A percentile compares a stretch with the other conserved stretches of the same genome.
Evolutionary conservation across 2,329 filamentous ascomycete genomes (phyloP).

Genomic region (Pseudocercospora crystallina): DNA sequence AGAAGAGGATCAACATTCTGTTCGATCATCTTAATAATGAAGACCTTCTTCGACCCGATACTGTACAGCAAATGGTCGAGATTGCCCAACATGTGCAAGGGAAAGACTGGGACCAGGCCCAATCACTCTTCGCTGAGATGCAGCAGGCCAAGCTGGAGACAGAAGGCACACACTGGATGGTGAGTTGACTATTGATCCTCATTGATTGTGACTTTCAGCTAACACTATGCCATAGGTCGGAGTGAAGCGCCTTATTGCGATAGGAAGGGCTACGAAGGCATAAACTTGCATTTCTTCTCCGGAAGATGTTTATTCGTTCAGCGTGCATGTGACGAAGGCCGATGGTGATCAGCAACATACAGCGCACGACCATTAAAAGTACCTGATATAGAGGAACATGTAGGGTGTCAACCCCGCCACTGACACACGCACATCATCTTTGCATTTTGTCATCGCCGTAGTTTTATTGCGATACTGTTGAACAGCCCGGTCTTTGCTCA

Average conservation of each 20-base stretch:
- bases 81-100: slow-evolving; percentile 46
- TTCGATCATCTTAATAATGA: slow-evolving; percentile 98
- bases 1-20: slow-evolving; percentile 84
- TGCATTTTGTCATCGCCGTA: too few species aligned
- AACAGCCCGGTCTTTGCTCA: too few species aligned
- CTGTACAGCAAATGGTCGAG: slow-evolving; percentile 64
- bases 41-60: slow-evolving; percentile 80
- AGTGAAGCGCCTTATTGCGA: slow-evolving; percentile 41
- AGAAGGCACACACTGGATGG: slow-evolving; percentile 54
- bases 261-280: slow-evolving; percentile 38
- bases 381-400: too few species aligned
- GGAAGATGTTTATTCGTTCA: too few species aligned
- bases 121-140: slow-evolving; percentile 45
- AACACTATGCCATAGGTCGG: slow-evolving; percentile 31
- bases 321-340: too few species aligned
- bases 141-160: slow-evolving; percentile 48
- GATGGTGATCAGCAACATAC: too few species aligned
- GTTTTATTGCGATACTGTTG: too few species aligned
- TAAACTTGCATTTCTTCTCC: neutral
- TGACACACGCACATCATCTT: too few species aligned
- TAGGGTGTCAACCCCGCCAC: too few species aligned
- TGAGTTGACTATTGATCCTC: slow-evolving; percentile 34
- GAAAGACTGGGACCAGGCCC: slow-evolving; percentile 48
- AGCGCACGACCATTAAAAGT: too few species aligned
- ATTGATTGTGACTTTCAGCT: slow-evolving; percentile 1